A percentile compares a stretch with the other conserved stretches of the same genome.
phyloP scores from a whole-genome alignment of 2,329 filamentous ascomycete species.

The Fusarium odoratissimum region DNA sequence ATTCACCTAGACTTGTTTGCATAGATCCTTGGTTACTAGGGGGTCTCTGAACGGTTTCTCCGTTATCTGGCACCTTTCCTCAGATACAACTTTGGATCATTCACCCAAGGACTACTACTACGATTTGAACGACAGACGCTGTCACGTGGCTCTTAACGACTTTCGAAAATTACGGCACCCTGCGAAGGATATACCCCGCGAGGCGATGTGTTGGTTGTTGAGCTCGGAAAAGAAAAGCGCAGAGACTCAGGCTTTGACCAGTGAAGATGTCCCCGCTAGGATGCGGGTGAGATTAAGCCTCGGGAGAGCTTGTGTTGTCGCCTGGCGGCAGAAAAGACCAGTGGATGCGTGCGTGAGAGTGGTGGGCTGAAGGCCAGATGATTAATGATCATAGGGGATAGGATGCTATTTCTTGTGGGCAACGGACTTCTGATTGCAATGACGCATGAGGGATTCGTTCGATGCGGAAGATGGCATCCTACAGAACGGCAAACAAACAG shows the following conservation, averaged over 20 bases:
- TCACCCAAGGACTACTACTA: conserved; percentile 49
- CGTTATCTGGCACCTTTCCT: conserved; percentile 46
- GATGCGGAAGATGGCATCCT: conserved; percentile 32
- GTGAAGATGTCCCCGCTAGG: conserved; percentile 32
- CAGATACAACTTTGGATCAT: conserved; percentile 50
- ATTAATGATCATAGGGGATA: conserved; percentile 43
- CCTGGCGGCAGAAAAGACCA: conserved; percentile 41
- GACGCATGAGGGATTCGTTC: conserved; percentile 9
- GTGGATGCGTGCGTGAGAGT: conserved; percentile 49
- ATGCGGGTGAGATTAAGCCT: conserved; percentile 40
- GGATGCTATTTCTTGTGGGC: conserved; percentile 42
- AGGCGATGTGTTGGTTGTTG: conserved; percentile 53
- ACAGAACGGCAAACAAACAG: conserved; percentile 39
- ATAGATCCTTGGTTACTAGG: conserved; percentile 47
- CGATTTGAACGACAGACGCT: conserved; percentile 51
- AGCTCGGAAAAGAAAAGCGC: conserved; percentile 49
- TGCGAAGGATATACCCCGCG: conserved; percentile 58
- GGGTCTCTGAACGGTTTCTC: conserved; percentile 42
- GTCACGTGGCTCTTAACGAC: conserved; percentile 53
- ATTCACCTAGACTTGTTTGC: conserved; percentile 48
- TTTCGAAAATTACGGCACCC: conserved; percentile 51
- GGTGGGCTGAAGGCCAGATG: conserved; percentile 50
- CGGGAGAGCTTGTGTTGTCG: conserved; percentile 43
- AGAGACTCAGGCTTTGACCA: conserved; percentile 44
- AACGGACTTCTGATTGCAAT: conserved; percentile 6